Percentiles rank a stretch among this genome's conserved stretches.
These are phyloP conservation scores for Discostella stelligeroides DNA, from an alignment of 108 stramenopile genomes.

Conservation along the genomic window DNA sequence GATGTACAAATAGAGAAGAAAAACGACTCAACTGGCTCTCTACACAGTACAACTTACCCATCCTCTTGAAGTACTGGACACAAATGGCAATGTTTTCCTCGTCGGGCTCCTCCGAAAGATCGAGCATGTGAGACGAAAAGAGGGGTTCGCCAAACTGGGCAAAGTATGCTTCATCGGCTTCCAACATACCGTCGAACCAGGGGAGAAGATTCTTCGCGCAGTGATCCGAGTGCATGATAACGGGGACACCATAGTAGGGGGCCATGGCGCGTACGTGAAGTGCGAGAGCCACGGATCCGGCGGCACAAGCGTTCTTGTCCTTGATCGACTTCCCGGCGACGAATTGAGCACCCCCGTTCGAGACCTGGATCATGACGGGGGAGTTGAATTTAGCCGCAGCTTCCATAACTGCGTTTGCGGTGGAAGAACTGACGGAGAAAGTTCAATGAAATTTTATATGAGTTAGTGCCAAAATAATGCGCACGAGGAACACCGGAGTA, in stretches of 20 bases:
- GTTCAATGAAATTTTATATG: background rate
- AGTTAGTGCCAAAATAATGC: background rate
- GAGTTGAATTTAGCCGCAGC: constrained; percentile 87
- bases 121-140: constrained; percentile 97
- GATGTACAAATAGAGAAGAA: background rate
- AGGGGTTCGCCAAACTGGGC: constrained; percentile 89
- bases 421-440: constrained; percentile 77
- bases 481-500: background rate
- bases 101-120: constrained; percentile 94
- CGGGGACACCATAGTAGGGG: constrained; percentile 95
- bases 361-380: constrained; percentile 93
- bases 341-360: constrained; percentile 91
- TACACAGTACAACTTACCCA: constrained; percentile 42
- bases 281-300: constrained; percentile 92
- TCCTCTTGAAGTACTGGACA: constrained; percentile 91
- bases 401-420: constrained; percentile 90
- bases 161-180: constrained; percentile 93
- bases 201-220: constrained; percentile 95
- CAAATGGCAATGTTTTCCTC: constrained; percentile 98
- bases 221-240: constrained; percentile 97
- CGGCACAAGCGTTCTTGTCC: constrained; percentile 78
- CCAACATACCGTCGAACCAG: constrained; percentile 96
- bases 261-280: constrained; percentile 95
- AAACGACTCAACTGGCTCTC: background rate
- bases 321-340: constrained; percentile 91